Conservation (phyloP, 331 rosid genomes). For the Erythrophleum ivorense region DNA sequence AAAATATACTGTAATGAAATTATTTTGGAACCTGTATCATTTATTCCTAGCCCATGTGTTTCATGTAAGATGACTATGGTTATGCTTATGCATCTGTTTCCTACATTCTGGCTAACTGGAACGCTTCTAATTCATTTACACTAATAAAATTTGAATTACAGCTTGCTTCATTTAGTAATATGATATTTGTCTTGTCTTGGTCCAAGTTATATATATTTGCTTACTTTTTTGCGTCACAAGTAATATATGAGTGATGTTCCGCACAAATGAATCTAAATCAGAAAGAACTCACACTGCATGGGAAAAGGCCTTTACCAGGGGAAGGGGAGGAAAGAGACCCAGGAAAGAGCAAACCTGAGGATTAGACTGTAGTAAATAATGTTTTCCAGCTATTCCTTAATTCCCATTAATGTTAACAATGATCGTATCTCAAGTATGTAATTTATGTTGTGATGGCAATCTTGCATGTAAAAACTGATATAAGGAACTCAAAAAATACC, state of each 20-base stretch:
- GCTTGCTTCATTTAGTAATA: neutral
- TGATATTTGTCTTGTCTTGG: too few species aligned
- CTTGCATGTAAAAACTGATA: neutral
- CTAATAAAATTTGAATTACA: neutral
- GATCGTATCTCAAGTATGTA: neutral
- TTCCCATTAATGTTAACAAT: neutral
- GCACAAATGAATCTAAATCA: neutral
- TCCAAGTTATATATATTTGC: too few species aligned
- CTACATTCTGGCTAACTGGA: constrained; percentile 4
- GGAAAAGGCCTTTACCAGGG: neutral
- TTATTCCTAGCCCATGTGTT: neutral
- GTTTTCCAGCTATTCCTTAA: neutral
- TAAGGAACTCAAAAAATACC: constrained; percentile 48
- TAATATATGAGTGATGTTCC: neutral
- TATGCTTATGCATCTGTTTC: constrained; percentile 3
- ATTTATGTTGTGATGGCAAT: neutral
- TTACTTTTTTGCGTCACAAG: too few species aligned
- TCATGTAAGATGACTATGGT: neutral
- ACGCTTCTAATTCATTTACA: neutral
- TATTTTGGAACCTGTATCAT: constrained; percentile 10
- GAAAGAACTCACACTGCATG: too few species aligned
- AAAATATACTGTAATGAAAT: constrained; percentile 39
- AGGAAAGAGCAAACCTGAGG: neutral
- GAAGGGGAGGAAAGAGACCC: too few species aligned
- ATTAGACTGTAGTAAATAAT: neutral